Percentiles rank a stretch among this genome's conserved stretches.
Evolutionary conservation across 2,329 filamentous ascomycete species (phyloP).

Genomic region (Arthroderma uncinatum): DNA sequence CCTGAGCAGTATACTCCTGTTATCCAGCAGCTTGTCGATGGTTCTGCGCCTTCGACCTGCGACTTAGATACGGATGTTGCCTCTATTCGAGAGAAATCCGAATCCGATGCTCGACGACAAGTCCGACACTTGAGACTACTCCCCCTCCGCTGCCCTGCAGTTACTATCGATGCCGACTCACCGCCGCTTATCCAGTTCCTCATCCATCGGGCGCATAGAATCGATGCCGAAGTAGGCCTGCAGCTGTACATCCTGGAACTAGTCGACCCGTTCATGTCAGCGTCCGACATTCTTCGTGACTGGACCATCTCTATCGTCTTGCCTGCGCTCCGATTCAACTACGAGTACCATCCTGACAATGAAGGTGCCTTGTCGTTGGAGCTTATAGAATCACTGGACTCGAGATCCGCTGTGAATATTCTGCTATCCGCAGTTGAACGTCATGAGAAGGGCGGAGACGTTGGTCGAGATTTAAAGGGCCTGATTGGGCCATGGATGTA

Average conservation of each 20-base stretch:
- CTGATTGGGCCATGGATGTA: constrained; percentile 55
- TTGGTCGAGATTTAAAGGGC: constrained; percentile 46
- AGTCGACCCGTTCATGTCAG: constrained; percentile 46
- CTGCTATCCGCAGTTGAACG: constrained; percentile 38
- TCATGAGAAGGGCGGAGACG: constrained; percentile 26
- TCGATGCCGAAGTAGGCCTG: constrained; percentile 49
- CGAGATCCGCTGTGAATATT: constrained; percentile 41
- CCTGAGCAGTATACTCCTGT: constrained; percentile 41
- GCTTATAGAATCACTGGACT: constrained; percentile 43
- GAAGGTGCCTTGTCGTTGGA: constrained; percentile 38
- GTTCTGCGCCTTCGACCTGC: constrained; percentile 15
- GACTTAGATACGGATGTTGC: constrained; percentile 31
- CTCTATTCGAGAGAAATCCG: constrained; percentile 39
- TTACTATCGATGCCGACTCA: constrained; percentile 32
- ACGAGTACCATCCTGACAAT: constrained; percentile 50
- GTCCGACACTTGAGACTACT: constrained; percentile 43
- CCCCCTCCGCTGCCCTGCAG: constrained; percentile 38
- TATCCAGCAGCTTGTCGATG: constrained; percentile 37
- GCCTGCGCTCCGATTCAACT: constrained; percentile 48
- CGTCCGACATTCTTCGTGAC: constrained; percentile 40
- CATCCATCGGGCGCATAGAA: constrained; percentile 48
- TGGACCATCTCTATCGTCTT: constrained; percentile 52
- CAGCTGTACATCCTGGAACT: constrained; percentile 46
- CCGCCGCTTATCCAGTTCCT: constrained; percentile 47
- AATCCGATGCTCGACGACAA: constrained; percentile 41